Percentiles rank a stretch among this genome's conserved stretches.
Conservation (phyloP, 2,329 filamentous ascomycete species). For the Aspergillus jensenii region DNA sequence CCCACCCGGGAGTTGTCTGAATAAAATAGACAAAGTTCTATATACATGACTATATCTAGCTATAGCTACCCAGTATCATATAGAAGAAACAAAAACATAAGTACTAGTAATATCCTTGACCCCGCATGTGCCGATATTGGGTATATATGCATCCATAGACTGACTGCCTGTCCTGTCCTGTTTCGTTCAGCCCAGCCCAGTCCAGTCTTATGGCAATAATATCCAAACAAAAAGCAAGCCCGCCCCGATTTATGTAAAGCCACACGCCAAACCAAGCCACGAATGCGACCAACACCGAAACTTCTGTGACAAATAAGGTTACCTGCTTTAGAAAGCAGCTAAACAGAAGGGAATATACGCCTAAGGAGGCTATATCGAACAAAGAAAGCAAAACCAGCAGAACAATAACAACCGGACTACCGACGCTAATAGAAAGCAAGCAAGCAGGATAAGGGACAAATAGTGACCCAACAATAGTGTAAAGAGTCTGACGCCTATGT, state of each 20-base stretch:
- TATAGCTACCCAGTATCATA: background rate
- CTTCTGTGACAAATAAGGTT: background rate
- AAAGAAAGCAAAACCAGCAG: background rate
- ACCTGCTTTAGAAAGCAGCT: background rate
- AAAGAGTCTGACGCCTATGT: constrained; percentile 24
- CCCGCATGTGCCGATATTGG: background rate
- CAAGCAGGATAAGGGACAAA: background rate
- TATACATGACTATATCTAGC: background rate
- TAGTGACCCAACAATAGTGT: constrained; percentile 6
- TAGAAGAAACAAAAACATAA: too few species aligned
- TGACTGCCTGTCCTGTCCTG: background rate
- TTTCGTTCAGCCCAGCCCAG: background rate
- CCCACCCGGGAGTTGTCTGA: background rate
- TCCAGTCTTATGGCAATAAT: background rate
- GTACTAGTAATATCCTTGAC: too few species aligned
- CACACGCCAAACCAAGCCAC: background rate
- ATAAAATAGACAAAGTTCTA: background rate
- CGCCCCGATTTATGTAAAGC: background rate
- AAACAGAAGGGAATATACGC: background rate
- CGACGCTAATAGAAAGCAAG: background rate
- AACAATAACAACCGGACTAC: background rate
- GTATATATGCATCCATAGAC: background rate
- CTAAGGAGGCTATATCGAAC: background rate
- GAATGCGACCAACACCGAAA: background rate
- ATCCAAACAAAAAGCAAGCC: background rate